These are phyloP conservation scores for Microbotryum scabiosae DNA, from an alignment of 1,284 basidiomycete species.

Conservation along the genomic window DNA sequence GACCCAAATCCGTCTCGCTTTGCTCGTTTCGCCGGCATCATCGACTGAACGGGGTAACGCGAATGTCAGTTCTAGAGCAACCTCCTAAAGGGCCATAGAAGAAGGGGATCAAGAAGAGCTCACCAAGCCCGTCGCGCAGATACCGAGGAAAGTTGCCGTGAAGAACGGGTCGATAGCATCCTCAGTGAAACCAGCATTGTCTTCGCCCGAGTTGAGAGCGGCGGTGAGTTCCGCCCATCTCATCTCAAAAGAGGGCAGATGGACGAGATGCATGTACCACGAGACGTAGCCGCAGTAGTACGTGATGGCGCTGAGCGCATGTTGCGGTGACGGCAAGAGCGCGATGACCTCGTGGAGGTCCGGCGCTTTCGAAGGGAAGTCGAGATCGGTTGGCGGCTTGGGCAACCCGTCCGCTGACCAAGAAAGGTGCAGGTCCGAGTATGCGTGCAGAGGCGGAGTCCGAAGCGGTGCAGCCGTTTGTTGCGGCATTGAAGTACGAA, in stretches of 20 bases:
- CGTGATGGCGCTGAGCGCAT: slow-evolving; percentile 8
- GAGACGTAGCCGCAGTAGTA: slow-evolving; percentile 12
- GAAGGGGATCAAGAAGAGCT: background rate
- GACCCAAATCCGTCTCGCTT: slow-evolving; percentile 15
- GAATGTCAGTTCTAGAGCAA: background rate
- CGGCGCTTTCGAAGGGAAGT: slow-evolving; percentile 9
- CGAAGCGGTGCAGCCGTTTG: background rate
- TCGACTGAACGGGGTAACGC: background rate
- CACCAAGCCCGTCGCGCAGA: slow-evolving; percentile 19
- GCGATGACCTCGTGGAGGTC: slow-evolving; percentile 21
- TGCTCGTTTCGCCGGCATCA: slow-evolving; percentile 27
- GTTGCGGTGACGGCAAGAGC: slow-evolving; percentile 12
- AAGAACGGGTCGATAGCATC: slow-evolving; percentile 25
- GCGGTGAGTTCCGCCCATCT: slow-evolving; percentile 10
- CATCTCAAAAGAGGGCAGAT: slow-evolving; percentile 16
- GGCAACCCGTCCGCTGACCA: slow-evolving; percentile 1
- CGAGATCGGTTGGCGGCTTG: slow-evolving; percentile 11
- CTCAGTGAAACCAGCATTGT: background rate
- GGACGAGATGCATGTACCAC: slow-evolving; percentile 20
- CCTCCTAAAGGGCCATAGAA: background rate
- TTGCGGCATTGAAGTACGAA: background rate
- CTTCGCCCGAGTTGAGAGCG: slow-evolving; percentile 12
- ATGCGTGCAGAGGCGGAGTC: background rate
- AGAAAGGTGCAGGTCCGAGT: background rate
- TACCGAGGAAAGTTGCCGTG: slow-evolving; percentile 21